Base-by-base conservation (phyloP, 805 yeast genomes). In the Maudiozyma saulgeensis region DNA sequence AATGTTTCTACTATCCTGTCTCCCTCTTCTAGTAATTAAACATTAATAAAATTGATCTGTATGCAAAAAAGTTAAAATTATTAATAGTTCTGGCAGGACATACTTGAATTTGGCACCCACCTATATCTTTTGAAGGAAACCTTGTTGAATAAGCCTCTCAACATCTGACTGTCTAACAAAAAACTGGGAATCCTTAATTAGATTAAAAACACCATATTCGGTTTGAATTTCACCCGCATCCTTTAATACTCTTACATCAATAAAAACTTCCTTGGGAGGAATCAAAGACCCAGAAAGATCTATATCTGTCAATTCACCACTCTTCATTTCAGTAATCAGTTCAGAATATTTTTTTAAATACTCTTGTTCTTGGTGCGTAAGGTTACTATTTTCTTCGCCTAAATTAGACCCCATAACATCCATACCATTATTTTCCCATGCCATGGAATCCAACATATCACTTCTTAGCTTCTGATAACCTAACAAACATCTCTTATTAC, bases 211-310 rank as follows among this genome's bases (percentile, higher is more conserved):
- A 21, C 97, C 99, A 59, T 91, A 91, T 64, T 91, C 99, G 0
- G 99, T 93, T 62, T 90, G 96, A 35, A 91, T 88, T 62, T 93
- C 98, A 1, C 99, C 99, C 0, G 96, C 97, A 59, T 91, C 95
- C 63, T 85, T 85, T 46, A 91, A 68, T 7, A 91, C 98, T 50
- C 99, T 72, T 4, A 93, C 98, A 60, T 91, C 99, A 9, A 91
- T 86, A 58, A 91, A 93, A 28, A 93, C 85, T 56, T 88, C 95
- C 37, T 77, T 78, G 1, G 99, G 98, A 0, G 99, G 99, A 21
- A 78, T 86, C 56, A 93, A 62, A n/a, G 87, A 80, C 0, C 97
- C 98, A 28, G 91, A 79, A 25, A 93, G 68, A 60, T 93, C 99
- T 16, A 91, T 68, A 55, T 89, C 96, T 0, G 87, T 77, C 68